Percentiles rank a stretch among this genome's conserved stretches.
Conservation (phyloP, 495 filamentous ascomycete genomes). For the Thermothielavioides terrestris region DNA sequence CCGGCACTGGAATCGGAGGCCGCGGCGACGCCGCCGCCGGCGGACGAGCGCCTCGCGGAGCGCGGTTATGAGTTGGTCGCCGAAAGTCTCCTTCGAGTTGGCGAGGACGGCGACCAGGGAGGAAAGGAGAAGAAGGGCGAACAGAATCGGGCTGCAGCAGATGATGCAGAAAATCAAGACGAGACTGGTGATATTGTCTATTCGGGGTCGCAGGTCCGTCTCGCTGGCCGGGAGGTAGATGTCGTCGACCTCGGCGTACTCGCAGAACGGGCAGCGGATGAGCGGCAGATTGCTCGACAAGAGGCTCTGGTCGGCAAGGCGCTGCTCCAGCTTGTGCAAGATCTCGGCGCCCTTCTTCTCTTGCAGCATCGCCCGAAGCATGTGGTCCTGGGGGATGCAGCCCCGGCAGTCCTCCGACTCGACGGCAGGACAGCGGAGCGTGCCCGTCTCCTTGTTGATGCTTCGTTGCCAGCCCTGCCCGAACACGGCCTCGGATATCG, state of each 20-base stretch:
- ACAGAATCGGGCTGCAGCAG: slow-evolving; percentile 39
- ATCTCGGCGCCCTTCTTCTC: slow-evolving; percentile 61
- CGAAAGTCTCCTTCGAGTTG: slow-evolving; percentile 26
- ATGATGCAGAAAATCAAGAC: slow-evolving; percentile 35
- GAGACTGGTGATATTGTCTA: slow-evolving; percentile 34
- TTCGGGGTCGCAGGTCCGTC: slow-evolving; percentile 42
- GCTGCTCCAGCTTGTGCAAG: slow-evolving; percentile 63
- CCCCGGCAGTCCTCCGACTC: slow-evolving; percentile 62
- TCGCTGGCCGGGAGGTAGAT: slow-evolving; percentile 50
- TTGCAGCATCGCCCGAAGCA: slow-evolving; percentile 61
- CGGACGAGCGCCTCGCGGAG: slow-evolving; percentile 50
- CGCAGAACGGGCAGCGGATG: slow-evolving; percentile 81
- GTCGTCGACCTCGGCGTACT: slow-evolving; percentile 81
- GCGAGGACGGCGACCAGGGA: slow-evolving; percentile 29
- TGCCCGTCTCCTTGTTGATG: slow-evolving; percentile 59
- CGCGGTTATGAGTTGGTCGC: slow-evolving; percentile 30
- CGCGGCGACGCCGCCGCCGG: slow-evolving; percentile 52
- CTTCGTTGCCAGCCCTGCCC: slow-evolving; percentile 86
- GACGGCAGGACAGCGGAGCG: slow-evolving; percentile 73
- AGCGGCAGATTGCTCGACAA: slow-evolving; percentile 64
- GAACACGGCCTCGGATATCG: slow-evolving; percentile 76
- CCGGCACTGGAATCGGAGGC: slow-evolving; percentile 65
- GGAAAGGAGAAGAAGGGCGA: slow-evolving; percentile 31
- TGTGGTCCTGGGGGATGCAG: slow-evolving; percentile 54
- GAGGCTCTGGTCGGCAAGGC: slow-evolving; percentile 63